These are phyloP conservation scores for Rhinocladiella mackenziei DNA, from an alignment of 2,329 filamentous ascomycete genomes.

Conservation along the genomic window DNA sequence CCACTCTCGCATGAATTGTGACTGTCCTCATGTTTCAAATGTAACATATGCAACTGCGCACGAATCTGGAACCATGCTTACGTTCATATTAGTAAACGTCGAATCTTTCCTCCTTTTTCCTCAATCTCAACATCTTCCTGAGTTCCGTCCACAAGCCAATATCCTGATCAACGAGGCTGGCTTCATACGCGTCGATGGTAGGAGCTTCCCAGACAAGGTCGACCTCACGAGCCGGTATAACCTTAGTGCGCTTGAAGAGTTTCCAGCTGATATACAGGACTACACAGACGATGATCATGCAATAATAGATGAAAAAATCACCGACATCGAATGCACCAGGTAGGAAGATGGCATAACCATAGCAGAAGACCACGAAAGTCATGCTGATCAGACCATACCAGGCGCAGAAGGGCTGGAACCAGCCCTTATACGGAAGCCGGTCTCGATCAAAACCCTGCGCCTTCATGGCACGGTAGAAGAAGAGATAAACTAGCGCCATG, in stretches of 20 bases:
- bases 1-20: too few relatives aligned
- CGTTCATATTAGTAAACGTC: too few relatives aligned
- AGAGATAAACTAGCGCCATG: too few relatives aligned
- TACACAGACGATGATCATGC: slow-evolving; percentile 54
- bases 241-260: slow-evolving; percentile 55
- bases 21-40: too few relatives aligned
- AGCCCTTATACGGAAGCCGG: slow-evolving; percentile 57
- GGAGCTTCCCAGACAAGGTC: slow-evolving; percentile 62
- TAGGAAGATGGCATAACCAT: slow-evolving; percentile 52
- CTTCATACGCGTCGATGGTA: slow-evolving; percentile 56
- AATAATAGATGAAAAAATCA: slow-evolving; percentile 51
- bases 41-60: too few relatives aligned
- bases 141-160: slow-evolving; percentile 56
- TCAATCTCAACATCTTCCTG: too few relatives aligned
- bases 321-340: slow-evolving; percentile 41
- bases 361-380: slow-evolving; percentile 30
- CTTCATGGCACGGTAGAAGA: slow-evolving; percentile 52
- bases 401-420: slow-evolving; percentile 64
- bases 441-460: slow-evolving; percentile 52
- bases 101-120: too few relatives aligned
- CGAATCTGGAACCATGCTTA: too few relatives aligned
- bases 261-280: slow-evolving; percentile 61
- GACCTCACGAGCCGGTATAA: slow-evolving; percentile 52
- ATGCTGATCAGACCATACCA: slow-evolving; percentile 61
- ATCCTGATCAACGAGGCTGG: slow-evolving; percentile 47